These are phyloP conservation scores for Madurella mycetomatis DNA, from an alignment of 2,329 filamentous ascomycete species.

Conservation along the genomic window DNA sequence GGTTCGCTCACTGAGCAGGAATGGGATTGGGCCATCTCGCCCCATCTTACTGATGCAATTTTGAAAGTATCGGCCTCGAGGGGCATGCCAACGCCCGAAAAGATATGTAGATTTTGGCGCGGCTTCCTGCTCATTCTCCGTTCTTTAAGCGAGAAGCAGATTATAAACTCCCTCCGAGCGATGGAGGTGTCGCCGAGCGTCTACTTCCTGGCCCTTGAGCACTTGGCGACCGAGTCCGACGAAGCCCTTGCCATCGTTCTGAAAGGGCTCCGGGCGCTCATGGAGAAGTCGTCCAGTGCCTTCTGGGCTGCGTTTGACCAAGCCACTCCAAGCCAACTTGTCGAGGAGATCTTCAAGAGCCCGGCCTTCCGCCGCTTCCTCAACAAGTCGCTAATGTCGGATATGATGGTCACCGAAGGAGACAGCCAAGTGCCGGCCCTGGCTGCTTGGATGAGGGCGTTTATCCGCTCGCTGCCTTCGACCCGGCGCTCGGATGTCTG, in stretches of 20 bases:
- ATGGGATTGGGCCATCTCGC: constrained; percentile 83
- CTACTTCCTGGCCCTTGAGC: constrained; percentile 57
- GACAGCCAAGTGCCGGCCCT: constrained; percentile 57
- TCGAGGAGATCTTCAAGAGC: constrained; percentile 78
- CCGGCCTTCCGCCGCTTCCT: constrained; percentile 61
- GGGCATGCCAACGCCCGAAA: constrained; percentile 34
- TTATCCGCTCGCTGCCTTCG: constrained; percentile 71
- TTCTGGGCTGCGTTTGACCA: constrained; percentile 88
- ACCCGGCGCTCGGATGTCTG: constrained; percentile 76
- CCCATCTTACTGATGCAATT: constrained; percentile 65
- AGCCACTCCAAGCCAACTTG: constrained; percentile 71
- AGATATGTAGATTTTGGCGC: constrained; percentile 73
- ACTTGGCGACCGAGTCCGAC: constrained; percentile 45
- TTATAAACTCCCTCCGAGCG: constrained; percentile 72
- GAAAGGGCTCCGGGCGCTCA: constrained; percentile 63
- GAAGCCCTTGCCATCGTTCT: constrained; percentile 64
- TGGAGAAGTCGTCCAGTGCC: constrained; percentile 70
- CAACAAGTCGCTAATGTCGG: constrained; percentile 52
- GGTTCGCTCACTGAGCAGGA: constrained; percentile 62
- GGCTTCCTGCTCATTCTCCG: constrained; percentile 70
- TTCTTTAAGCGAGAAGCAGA: constrained; percentile 66
- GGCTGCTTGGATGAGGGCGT: constrained; percentile 72
- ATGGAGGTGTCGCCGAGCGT: constrained; percentile 73
- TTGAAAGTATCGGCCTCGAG: constrained; percentile 52
- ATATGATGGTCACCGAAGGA: constrained; percentile 49